These are phyloP conservation scores for Infundibulicybe gibba DNA, from an alignment of 768 basidiomycete species.

Conservation along the genomic window DNA sequence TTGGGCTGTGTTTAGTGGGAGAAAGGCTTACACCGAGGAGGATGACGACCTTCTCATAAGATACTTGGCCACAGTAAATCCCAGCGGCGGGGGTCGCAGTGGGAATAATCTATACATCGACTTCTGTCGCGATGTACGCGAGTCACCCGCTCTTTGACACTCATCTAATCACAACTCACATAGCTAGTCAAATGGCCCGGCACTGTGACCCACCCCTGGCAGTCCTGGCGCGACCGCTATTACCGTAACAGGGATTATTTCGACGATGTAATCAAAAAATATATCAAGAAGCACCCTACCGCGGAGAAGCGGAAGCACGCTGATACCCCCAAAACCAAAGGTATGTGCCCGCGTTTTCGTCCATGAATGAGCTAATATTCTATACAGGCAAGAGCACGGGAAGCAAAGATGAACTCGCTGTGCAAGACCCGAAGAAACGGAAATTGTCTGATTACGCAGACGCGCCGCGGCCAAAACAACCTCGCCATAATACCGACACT, in stretches of 20 bases:
- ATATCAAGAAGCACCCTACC: constrained; percentile 27
- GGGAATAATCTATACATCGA: constrained; percentile 42
- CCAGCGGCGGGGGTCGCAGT: constrained; percentile 31
- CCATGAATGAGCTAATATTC: too few species aligned
- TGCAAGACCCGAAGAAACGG: too few species aligned
- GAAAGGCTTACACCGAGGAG: constrained; percentile 25
- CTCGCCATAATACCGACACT: too few species aligned
- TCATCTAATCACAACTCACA: neutral
- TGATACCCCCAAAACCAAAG: too few species aligned
- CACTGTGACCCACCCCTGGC: constrained; percentile 48
- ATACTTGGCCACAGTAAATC: constrained; percentile 49
- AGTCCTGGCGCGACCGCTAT: constrained; percentile 67
- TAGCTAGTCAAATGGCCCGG: constrained; percentile 40
- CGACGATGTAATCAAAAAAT: constrained; percentile 35
- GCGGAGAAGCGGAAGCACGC: constrained; percentile 8
- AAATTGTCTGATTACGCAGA: too few species aligned
- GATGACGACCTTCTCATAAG: constrained; percentile 41
- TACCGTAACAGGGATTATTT: constrained; percentile 37
- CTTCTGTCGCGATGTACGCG: constrained; percentile 43
- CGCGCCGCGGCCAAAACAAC: too few species aligned
- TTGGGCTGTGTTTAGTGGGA: constrained; percentile 10
- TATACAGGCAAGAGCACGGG: too few species aligned
- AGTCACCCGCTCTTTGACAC: constrained; percentile 1
- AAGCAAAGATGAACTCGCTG: too few species aligned
- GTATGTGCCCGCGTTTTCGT: too few species aligned